Conservation (phyloP, 305 asterid genomes). For the Striga hermonthica region DNA sequence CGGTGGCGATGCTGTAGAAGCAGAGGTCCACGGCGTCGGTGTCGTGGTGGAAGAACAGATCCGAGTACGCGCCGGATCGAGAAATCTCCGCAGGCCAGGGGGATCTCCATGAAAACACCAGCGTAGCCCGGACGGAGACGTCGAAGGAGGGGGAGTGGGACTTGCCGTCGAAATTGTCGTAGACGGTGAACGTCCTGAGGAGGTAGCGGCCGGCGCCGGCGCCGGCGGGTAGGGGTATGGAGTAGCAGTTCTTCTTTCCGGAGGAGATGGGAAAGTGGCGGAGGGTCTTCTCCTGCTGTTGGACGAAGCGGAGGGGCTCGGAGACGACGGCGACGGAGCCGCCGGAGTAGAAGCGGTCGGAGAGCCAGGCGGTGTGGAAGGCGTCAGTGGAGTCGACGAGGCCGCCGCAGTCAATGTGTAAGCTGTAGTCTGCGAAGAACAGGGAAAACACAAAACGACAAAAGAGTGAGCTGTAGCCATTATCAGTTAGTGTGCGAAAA, state of each 20-base stretch:
- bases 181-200: slow-evolving; percentile 68
- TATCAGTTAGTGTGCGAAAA: not conserved
- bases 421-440: slow-evolving; percentile 42
- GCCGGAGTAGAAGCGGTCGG: slow-evolving; percentile 74
- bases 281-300: slow-evolving; percentile 72
- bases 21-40: slow-evolving; percentile 54
- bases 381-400: slow-evolving; percentile 59
- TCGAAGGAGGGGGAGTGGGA: slow-evolving; percentile 79
- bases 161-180: slow-evolving; percentile 77
- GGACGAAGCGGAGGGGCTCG: slow-evolving; percentile 68
- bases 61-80: slow-evolving; percentile 78
- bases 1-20: slow-evolving; percentile 89
- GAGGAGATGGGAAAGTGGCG: slow-evolving; percentile 76
- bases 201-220: slow-evolving; percentile 38
- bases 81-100: slow-evolving; percentile 64
- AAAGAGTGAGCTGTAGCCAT: not conserved
- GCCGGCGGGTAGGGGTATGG: slow-evolving; percentile 42
- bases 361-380: slow-evolving; percentile 62
- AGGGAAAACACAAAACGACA: not conserved
- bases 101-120: slow-evolving; percentile 73
- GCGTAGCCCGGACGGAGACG: slow-evolving; percentile 69
- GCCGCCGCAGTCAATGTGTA: slow-evolving; percentile 82
- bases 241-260: slow-evolving; percentile 81
- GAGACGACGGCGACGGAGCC: slow-evolving; percentile 66
- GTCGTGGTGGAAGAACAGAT: slow-evolving; percentile 52